Evolutionary conservation across 305 asterid genomes (phyloP), one percentile per base, ranked within the genome.

Genomic region (Striga hermonthica): DNA sequence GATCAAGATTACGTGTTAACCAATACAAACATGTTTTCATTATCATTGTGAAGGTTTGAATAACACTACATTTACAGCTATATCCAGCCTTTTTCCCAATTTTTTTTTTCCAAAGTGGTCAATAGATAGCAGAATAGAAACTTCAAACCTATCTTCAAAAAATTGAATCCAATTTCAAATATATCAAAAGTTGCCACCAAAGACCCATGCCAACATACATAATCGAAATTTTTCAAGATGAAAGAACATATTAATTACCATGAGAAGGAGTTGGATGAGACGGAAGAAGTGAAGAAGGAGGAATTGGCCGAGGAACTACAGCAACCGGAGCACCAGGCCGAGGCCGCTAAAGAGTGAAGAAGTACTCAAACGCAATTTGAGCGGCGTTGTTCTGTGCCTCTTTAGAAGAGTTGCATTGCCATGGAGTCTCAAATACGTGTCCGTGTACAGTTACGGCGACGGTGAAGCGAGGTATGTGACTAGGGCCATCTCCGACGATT

Each of bases 331-430:
- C 12, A 52, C 14, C 22, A 5, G 57, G 5, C 31, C 56, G 41
- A 15, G 38, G 57, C 3, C 60, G 34, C 31, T 31, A 35, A 7
- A 71, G 60, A 50, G 48, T 36, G 15, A 9, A 50, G 62, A 81
- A 59, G 49, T 69, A 61, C 0, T 82, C 78, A 52, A 59, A 82
- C 2, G 95, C 92, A 0, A 79, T 43, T 36, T 49, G 68, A 5
- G 96, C 92, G 4, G 80, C 96, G 0, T 75, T 52, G 61, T 86
- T 89, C 34, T 84, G 90, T 0, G 96, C 84, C 0, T 80, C 87
- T 57, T 86, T 89, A 0, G 81, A 59, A 2, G 89, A 81, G 5
- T 60, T 74, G 65, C 81, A 81, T 1, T 15, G 62, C 5, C 37
- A 57, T 3, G 91, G 85, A 3, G 90, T 74, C 50, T 61, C 43